Evolutionary conservation across 192 early-diverging fungal species (phyloP), one percentile per base, ranked within the genome.

Genomic region (Backusella tuberculispora): DNA sequence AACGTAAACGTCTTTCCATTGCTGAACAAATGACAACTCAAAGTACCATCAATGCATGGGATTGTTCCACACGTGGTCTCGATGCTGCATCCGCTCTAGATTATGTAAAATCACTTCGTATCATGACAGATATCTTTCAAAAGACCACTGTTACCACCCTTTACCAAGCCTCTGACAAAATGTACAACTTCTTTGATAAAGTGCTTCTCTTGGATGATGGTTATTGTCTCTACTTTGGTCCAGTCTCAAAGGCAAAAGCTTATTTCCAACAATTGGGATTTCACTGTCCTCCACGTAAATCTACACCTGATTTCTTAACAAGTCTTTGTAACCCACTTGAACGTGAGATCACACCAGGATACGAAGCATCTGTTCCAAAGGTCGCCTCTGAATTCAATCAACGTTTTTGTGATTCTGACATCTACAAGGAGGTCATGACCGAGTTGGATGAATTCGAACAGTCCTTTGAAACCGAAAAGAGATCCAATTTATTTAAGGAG

Each of bases 21-120:
- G 91, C 91, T 26, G 91, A 92, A 80, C 91, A 92, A 79, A 89
- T 92, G 72, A 90, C 90, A 8, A 86, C 86, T n/a, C 81, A 83
- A 40, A 82, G 85, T 15, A 76, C 88, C 15, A 82, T 89, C 66
- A 85, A 86, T 60, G 76, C 87, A 24, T 89, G 88, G 88, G 90
- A 89, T 63, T 84, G 83, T 63, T 85, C 83, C 67, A 92, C 91
- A 13, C 85, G 87, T 45, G 94, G 94, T 46, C 84, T 95, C 56
- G 94, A 95, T 83, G 90, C 92, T n/a, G 91, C 91, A 68, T 92
- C 90, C 5, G 92, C 94, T 37, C 83, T 95, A n/a, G 94, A 95
- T 72, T 95, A 92, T 69, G 88, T 90, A 40, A 85, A 88, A 46
- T 90, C 87, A 5, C 83, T 95, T 29, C 88, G 94, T 47, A 89